Evolutionary conservation across 768 basidiomycete genomes (phyloP).

Genomic region (Mycena capillaripes): DNA sequence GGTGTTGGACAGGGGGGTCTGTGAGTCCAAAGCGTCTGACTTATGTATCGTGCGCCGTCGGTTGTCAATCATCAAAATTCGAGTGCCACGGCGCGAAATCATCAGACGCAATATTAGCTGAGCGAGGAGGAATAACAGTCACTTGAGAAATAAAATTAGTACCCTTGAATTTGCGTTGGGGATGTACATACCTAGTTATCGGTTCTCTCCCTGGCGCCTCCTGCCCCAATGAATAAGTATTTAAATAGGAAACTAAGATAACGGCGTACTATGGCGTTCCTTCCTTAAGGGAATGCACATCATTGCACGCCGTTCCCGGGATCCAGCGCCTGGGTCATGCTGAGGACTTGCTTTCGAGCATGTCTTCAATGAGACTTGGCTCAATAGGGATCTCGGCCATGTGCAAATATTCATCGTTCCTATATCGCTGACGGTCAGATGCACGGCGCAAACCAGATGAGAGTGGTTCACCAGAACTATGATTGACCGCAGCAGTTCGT

Average conservation of each 20-base stretch:
- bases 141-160: too few species aligned
- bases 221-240: neutral
- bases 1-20: neutral
- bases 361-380: conserved; percentile 56
- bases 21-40: neutral
- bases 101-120: too few species aligned
- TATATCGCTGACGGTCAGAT: conserved; percentile 28
- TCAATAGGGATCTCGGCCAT: conserved; percentile 61
- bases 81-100: too few species aligned
- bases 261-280: neutral
- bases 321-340: neutral
- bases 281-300: neutral
- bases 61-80: neutral
- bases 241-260: neutral
- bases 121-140: too few species aligned
- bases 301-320: neutral
- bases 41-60: too few species aligned
- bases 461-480: conserved; percentile 60
- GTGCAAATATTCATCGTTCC: conserved; percentile 69
- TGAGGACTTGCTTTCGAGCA: conserved; percentile 41
- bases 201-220: too few species aligned
- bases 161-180: too few species aligned
- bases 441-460: neutral
- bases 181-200: too few species aligned
- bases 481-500: neutral